Base-by-base conservation (phyloP, 2,329 filamentous ascomycete genomes). In the Helotiales sp. region DNA sequence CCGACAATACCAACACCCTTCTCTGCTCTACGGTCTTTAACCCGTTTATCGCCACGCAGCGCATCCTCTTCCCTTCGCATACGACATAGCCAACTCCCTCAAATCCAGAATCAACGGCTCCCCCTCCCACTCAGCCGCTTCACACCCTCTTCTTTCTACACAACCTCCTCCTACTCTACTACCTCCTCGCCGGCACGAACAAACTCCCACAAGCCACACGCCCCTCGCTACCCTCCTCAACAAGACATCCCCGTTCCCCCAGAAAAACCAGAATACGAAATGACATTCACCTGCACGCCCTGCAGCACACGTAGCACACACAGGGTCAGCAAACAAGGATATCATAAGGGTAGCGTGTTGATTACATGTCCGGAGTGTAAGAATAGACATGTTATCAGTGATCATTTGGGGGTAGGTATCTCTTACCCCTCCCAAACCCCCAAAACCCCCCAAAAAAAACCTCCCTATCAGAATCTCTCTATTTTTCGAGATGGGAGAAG, bases 271-370 rank as follows among this genome's bases (percentile, higher is more conserved):
- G 88, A 92, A 65, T 99, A 98, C 81, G 86, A 93, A 73, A 85
- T 99, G 71, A 92, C 89, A 59, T 97, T 99, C 79, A 99, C 96
- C 72, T 99, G 96, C 85, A 89, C 91, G 67, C 93, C 92, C 34
- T 99, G 96, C 81, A 83, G 85, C 54, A 82, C 86, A 40, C 90
- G 94, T 66, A 96, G 93, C n/a, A 86, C 89, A 13, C 96, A 99
- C 81, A 86, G 86, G 60, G 84, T 99, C 74, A 93, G 93, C 32
- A 97, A 98, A 80, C 96, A 98, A 77, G 96, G 93, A 34, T 99
- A 99, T 78, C 94, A 98, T 80, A 85, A 90, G 70, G 96, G 96
- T 40, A 95, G 93, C 1, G 91, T 96, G 4, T 83, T 99, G 65
- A 94, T 98, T 71, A 90, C 91, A 37, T 99, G 96, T 77, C 95